These are phyloP conservation scores for Agrocybe pediades DNA, from an alignment of 768 basidiomycete genomes.

Conservation along the genomic window DNA sequence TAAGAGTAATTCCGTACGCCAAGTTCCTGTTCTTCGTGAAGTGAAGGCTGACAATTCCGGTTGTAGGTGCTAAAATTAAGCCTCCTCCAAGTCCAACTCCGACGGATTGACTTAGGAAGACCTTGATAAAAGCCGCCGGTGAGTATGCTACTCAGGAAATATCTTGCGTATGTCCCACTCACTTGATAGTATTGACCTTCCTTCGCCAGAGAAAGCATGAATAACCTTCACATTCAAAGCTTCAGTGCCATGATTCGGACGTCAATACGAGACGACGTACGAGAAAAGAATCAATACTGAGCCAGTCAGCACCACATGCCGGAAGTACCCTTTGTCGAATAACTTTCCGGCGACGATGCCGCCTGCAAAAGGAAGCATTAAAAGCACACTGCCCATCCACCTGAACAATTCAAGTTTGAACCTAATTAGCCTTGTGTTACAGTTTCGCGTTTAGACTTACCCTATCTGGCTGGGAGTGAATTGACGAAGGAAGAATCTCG, in stretches of 20 bases:
- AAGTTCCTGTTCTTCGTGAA: conserved; percentile 39
- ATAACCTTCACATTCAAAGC: not conserved
- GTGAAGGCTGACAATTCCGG: conserved; percentile 40
- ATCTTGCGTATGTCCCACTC: too few species aligned
- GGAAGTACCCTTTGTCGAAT: conserved; percentile 49
- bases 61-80: conserved; percentile 46
- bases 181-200: conserved; percentile 15
- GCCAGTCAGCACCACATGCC: conserved; percentile 20
- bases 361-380: conserved; percentile 40
- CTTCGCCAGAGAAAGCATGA: conserved; percentile 18
- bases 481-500: conserved; percentile 33
- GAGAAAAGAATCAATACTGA: conserved; percentile 23
- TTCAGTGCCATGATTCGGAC: not conserved
- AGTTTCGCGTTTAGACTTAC: conserved; percentile 25
- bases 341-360: conserved; percentile 40
- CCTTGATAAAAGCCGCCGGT: too few species aligned
- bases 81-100: conserved; percentile 51
- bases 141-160: too few species aligned
- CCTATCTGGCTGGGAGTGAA: conserved; percentile 39
- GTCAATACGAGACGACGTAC: conserved; percentile 6
- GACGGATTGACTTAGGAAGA: conserved; percentile 53
- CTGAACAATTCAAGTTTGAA: conserved; percentile 19
- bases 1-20: conserved; percentile 34
- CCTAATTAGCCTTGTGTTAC: not conserved
- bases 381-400: conserved; percentile 52